Evolutionary conservation across 371 early-diverging fungal genomes (phyloP), one percentile per base, ranked within the genome.

Genomic region (Mortierella sp.): DNA sequence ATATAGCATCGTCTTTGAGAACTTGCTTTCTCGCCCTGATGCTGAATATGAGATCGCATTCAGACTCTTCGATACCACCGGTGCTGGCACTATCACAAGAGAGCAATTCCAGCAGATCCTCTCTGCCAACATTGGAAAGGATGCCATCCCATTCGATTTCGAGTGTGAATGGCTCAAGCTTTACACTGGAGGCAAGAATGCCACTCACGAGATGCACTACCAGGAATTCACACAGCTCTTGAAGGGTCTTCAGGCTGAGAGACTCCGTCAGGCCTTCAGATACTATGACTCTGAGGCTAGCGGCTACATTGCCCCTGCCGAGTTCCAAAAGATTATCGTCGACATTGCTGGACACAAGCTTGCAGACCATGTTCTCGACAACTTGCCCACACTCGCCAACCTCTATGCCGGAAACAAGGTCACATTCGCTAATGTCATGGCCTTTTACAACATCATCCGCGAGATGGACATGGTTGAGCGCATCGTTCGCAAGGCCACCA

Each of bases 1-100:
- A 47, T n/a, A 55, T 66, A 81, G 83, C 58, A 76, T 66, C 43
- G 86, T 89, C 66, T 95, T 97, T 72, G 90, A 94, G 72, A 86
- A 89, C 72, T 71, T 95, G 66, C 83, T 97, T 40, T 85, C 90
- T 35, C 90, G 88, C 54, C 91, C 96, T 30, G 94, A 95, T 79
- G 96, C 96, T 20, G 96, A 95, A 69, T 94, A 91, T 71, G 91
- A 94, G 77, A 88, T 96, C 52, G 93, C 94, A 20, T 95, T 94
- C 83, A 88, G 90, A 28, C 83, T 93, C 55, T 93, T 94, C 80
- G 92, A 93, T 75, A 76, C 88, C 54, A 74, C 85, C 49, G 88
- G 90, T 45, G 86, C 87, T 3, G 93, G 90, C 75, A 89, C 90
- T 83, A 86, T 91, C 66, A 89, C 90, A 24, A 84, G 91, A 62